Base-by-base conservation (phyloP, 2,329 filamentous ascomycete genomes). In the Bisporella sp. region DNA sequence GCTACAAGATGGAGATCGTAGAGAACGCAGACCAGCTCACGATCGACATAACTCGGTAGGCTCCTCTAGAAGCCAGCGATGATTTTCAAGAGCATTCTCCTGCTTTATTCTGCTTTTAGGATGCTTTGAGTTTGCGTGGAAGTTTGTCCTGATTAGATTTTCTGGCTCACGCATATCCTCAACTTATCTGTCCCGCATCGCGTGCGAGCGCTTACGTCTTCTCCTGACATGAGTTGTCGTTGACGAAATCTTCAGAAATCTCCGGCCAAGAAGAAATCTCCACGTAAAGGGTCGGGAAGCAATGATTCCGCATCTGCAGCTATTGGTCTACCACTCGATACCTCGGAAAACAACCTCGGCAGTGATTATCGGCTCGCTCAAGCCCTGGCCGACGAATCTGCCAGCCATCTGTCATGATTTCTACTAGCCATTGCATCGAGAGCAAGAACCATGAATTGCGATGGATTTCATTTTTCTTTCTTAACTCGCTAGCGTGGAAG, bases 1-100 rank as follows among this genome's bases (percentile, higher is more conserved):
- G 68, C 75, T 97, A 64, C 87, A 95, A 67, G 92, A 97, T 68
- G 87, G 78, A 60, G 84, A 88, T 59, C 76, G 79, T 59, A 73
- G 70, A 61, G 73, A 74, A 50, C 70, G 73, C 56, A 76, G 76
- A 55, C 72, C 75, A 31, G 66, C 72, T 51, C 79, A 82, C 60
- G 81, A 84, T 65, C 76, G 79, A 58, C 78, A 84, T 66, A 75
- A 71, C 61, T 82, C 80, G 57, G 74, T 75, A 63, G 73, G 78
- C 52, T 65, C 63, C 55, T 65, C 64, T 59, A 63, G 62, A 62
- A 66, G 63, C 58, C 63, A 67, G 60, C 64, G 64, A 62, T 67
- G 59, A 67, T 62, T 58, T 49, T 56, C 47, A 45, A 52, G 59
- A 46, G 53, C 52, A 57, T 52, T 61, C 57, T 60, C 53, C 57